These are phyloP conservation scores for Phytopythium oedochilum DNA, from an alignment of 352 stramenopile genomes.

Conservation along the genomic window DNA sequence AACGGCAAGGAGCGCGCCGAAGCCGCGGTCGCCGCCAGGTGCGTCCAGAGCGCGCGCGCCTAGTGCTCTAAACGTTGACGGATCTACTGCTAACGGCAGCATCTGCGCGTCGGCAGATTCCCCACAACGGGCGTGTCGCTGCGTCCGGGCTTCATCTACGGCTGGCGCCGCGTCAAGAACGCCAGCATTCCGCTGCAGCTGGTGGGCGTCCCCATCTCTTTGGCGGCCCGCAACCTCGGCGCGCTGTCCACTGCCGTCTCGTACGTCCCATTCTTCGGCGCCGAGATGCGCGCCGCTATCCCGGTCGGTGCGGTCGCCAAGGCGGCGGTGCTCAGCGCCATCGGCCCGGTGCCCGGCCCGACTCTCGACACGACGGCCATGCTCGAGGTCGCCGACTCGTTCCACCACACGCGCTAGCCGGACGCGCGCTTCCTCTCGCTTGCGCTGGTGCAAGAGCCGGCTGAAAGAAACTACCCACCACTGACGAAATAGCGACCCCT, in stretches of 20 bases:
- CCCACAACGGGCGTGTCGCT: constrained; percentile 75
- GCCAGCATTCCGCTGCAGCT: constrained; percentile 74
- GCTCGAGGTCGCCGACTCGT: constrained; percentile 68
- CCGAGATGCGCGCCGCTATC: constrained; percentile 61
- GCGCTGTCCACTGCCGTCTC: constrained; percentile 48
- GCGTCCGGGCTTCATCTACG: constrained; percentile 90
- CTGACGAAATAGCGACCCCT: neutral
- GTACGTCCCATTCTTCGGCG: constrained; percentile 60
- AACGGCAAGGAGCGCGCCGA: constrained; percentile 88
- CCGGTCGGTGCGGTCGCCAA: constrained; percentile 70
- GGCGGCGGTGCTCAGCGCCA: constrained; percentile 77
- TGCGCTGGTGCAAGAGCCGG: neutral
- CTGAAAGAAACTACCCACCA: neutral
- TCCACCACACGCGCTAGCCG: constrained; percentile 61
- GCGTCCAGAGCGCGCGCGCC: neutral
- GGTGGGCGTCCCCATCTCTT: constrained; percentile 60
- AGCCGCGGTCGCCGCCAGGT: constrained; percentile 59
- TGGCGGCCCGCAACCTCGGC: constrained; percentile 53
- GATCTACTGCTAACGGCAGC: neutral
- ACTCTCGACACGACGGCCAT: constrained; percentile 72
- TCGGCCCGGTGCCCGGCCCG: constrained; percentile 49
- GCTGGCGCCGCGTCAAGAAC: constrained; percentile 59
- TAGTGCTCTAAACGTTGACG: neutral
- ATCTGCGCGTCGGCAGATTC: constrained; percentile 26
- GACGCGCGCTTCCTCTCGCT: no score